A percentile compares a stretch with the other conserved stretches of the same genome.
phyloP scores from a whole-genome alignment of 495 filamentous ascomycete genomes.

The Venustampulla echinocandica region DNA sequence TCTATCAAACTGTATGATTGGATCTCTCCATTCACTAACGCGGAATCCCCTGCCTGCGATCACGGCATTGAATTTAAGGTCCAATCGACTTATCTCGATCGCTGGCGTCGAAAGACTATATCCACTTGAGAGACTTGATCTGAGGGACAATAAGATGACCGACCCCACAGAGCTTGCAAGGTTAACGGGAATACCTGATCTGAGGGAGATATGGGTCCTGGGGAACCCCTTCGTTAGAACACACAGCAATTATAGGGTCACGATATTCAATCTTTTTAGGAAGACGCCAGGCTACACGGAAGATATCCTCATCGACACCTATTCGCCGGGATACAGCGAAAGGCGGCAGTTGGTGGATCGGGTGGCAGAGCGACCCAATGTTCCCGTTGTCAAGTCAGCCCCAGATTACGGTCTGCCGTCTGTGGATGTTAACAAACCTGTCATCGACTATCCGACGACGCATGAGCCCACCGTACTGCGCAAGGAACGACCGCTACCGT shows the following conservation, averaged over 20 bases:
- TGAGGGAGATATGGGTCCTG: constrained; percentile 83
- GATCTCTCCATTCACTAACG: constrained; percentile 79
- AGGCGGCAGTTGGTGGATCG: constrained; percentile 78
- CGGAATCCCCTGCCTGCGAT: constrained; percentile 88
- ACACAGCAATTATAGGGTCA: constrained; percentile 73
- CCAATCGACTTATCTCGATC: constrained; percentile 79
- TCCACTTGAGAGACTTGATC: constrained; percentile 80
- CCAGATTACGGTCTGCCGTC: constrained; percentile 47
- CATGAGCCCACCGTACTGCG: constrained; percentile 39
- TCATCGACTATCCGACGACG: constrained; percentile 37
- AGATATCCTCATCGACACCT: constrained; percentile 82
- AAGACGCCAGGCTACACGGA: constrained; percentile 83
- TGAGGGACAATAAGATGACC: constrained; percentile 82
- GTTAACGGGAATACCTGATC: constrained; percentile 80
- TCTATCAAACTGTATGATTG: constrained; percentile 94
- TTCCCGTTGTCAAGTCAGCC: constrained; percentile 64
- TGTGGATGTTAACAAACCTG: constrained; percentile 55
- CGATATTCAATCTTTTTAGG: constrained; percentile 94
- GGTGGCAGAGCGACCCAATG: constrained; percentile 58
- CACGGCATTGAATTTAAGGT: constrained; percentile 82
- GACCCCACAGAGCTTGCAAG: constrained; percentile 88
- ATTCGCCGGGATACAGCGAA: constrained; percentile 72
- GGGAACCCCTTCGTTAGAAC: constrained; percentile 87
- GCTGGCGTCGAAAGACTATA: constrained; percentile 84
- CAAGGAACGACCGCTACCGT: constrained; percentile 39